Conservation (phyloP, 2,329 filamentous ascomycete species). For the Paecilomyces fulvus region DNA sequence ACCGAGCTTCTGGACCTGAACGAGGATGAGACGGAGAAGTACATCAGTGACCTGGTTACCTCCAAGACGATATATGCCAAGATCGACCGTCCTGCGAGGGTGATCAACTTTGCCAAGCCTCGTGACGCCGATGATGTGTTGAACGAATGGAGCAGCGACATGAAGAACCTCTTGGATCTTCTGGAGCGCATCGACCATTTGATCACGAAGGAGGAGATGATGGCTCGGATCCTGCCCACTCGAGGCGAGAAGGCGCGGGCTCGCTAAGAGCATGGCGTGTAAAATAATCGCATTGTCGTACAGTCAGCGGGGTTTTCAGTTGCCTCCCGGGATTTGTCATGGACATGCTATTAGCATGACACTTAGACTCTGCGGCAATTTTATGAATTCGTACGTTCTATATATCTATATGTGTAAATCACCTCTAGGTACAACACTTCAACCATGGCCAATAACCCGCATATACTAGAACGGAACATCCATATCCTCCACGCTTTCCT, state of each 20-base stretch:
- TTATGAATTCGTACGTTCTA: background rate
- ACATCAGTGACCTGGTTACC: conserved; percentile 93
- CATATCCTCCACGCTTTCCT: conserved; percentile 59
- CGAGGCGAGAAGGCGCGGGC: conserved; percentile 31
- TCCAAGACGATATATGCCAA: conserved; percentile 97
- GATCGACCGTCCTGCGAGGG: conserved; percentile 85
- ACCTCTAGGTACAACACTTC: background rate
- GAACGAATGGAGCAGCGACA: conserved; percentile 98
- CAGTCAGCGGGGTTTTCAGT: background rate
- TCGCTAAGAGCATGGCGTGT: conserved; percentile 21
- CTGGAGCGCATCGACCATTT: conserved; percentile 91
- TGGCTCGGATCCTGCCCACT: conserved; percentile 81
- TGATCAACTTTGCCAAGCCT: conserved; percentile 92
- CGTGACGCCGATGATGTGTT: conserved; percentile 90
- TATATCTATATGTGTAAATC: background rate
- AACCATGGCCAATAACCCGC: background rate
- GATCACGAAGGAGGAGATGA: conserved; percentile 99
- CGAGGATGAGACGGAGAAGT: conserved; percentile 96
- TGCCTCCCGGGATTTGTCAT: too few relatives aligned
- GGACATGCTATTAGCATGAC: background rate
- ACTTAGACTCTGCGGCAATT: background rate
- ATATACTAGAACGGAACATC: conserved; percentile 50
- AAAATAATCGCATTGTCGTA: conserved; percentile 24
- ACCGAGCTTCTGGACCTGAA: conserved; percentile 85
- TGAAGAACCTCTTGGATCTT: conserved; percentile 82